Percentiles rank a stretch among this genome's conserved stretches.
Evolutionary conservation across 495 filamentous ascomycete species (phyloP).

Genomic region (Penicillium soppii): DNA sequence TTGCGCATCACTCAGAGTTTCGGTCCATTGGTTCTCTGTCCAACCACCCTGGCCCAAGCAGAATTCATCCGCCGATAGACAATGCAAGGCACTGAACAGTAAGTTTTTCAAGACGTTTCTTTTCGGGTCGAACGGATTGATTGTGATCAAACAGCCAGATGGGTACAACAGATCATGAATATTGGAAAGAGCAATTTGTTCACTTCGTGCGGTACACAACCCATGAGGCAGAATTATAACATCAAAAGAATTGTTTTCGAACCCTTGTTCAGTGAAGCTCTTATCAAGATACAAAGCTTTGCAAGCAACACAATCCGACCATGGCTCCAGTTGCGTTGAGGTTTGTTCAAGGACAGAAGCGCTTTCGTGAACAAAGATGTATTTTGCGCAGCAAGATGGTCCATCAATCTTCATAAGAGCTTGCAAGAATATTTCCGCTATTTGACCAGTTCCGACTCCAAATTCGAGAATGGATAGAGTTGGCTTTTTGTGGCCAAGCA

Average conservation of each 20-base stretch:
- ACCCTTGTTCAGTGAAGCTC: slow-evolving; percentile 34
- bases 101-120: slow-evolving; percentile 11
- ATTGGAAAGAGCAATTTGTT: slow-evolving; percentile 37
- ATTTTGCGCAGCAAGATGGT: slow-evolving; percentile 5
- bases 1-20: slow-evolving; percentile 1
- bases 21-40: neutral
- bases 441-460: slow-evolving; percentile 37
- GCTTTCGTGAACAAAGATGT: slow-evolving; percentile 13
- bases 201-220: slow-evolving; percentile 39
- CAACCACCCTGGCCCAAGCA: neutral
- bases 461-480: slow-evolving; percentile 31
- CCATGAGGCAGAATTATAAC: slow-evolving; percentile 43
- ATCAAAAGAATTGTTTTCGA: slow-evolving; percentile 34
- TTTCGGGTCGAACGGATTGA: slow-evolving; percentile 5
- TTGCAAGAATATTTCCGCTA: slow-evolving; percentile 12
- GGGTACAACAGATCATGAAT: slow-evolving; percentile 27
- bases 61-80: neutral
- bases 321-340: slow-evolving; percentile 23
- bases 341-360: slow-evolving; percentile 23
- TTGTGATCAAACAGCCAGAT: slow-evolving; percentile 25
- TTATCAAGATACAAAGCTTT: slow-evolving; percentile 36
- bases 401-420: neutral
- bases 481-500: slow-evolving; percentile 30
- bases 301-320: slow-evolving; percentile 31
- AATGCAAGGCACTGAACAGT: slow-evolving; percentile 9